Base-by-base conservation (phyloP, 495 filamentous ascomycete genomes). In the Aspergillus steynii region DNA sequence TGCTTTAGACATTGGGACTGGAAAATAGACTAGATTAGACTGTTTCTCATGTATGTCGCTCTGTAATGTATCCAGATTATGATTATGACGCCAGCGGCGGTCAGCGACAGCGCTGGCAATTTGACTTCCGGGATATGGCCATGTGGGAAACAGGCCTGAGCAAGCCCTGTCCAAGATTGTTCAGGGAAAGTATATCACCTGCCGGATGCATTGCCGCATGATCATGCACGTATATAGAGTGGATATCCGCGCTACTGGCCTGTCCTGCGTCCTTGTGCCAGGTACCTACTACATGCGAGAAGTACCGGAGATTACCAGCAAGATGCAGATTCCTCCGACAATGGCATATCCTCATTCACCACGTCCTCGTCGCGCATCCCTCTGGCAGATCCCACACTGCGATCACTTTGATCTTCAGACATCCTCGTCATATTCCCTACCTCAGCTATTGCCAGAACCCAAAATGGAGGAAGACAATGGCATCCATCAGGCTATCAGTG, bases 401-500 rank as follows among this genome's bases (percentile, higher is more conserved):
- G 2, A 34, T 1, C 31, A 5, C 2, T 34, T 34, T 9, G 9
- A 34, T 3, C 31, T 34, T 34, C 31, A 20, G 20, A 34, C 31
- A 3, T 42, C 37, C 37, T 2, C 1, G 20, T 20, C 20, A 20
- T 20, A 20, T 12, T 42, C 37, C 14, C 37, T 14, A 2, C 37
- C 10, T 10, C 37, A 3, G 1, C 7, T 12, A 42, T 42, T 12
- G 14, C 37, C 1, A 10, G 9, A 12, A 42, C 4, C 37, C 37
- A 14, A 2, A 8, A 42, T 42, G 37, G 37, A 42, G 1, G 37
- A 12, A 42, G 14, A 15, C 9, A 10, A 56, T 49, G 42, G 45
- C 60, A 61, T 69, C 26, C 70, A 78, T 58, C 68, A 77, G 26
- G 66, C 66, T 15, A 77, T 78, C 60, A 75, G 70, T 56, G 74